Conservation (phyloP, 768 basidiomycete species). For the Russula sp. region DNA sequence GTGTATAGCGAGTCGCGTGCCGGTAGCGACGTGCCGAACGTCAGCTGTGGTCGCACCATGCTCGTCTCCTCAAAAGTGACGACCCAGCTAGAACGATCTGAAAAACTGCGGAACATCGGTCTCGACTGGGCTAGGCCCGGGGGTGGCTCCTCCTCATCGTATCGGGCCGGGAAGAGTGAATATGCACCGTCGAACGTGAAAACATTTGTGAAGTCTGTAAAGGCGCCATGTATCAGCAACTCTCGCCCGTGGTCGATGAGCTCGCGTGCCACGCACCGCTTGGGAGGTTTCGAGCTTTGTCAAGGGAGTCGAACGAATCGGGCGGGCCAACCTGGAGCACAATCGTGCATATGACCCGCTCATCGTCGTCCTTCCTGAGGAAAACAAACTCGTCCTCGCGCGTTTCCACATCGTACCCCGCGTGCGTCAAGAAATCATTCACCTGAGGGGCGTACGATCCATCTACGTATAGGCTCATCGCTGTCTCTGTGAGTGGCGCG, state of each 20-base stretch:
- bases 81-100: constrained; percentile 18
- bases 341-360: neutral
- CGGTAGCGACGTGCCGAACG: constrained; percentile 5
- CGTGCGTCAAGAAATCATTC: constrained; percentile 2
- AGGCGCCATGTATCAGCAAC: neutral
- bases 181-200: constrained; percentile 18
- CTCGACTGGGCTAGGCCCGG: neutral
- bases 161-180: constrained; percentile 11
- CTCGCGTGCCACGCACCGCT: neutral
- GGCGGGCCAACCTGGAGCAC: neutral
- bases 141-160: constrained; percentile 2
- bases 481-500: neutral
- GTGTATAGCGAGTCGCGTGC: constrained; percentile 12
- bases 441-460: neutral
- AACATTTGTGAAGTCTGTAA: constrained; percentile 12
- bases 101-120: constrained; percentile 8
- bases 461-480: constrained; percentile 12
- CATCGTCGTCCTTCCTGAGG: neutral
- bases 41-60: neutral
- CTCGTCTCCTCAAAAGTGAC: constrained; percentile 6
- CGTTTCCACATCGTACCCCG: constrained; percentile 2
- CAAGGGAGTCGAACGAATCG: constrained; percentile 4
- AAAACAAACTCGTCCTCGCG: neutral
- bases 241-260: no score
- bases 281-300: constrained; percentile 2